Base-by-base conservation (phyloP, 495 filamentous ascomycete genomes). In the Cudoniella acicularis region DNA sequence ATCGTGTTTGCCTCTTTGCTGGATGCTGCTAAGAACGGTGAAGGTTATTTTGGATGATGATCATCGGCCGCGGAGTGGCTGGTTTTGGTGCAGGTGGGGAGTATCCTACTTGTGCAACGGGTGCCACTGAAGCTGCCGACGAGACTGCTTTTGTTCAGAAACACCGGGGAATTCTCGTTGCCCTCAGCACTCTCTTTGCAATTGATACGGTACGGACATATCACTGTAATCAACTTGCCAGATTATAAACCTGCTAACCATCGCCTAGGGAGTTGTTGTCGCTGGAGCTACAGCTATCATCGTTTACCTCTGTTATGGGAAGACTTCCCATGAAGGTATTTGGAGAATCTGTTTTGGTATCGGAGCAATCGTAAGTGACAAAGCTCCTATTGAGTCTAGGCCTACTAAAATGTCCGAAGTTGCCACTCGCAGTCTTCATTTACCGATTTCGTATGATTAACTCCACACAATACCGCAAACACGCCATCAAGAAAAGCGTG, bases 21-120 rank as follows among this genome's bases (percentile, higher is more conserved):
- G n/a, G n/a, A n/a, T n/a, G n/a, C n/a, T n/a, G n/a, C n/a, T n/a
- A n/a, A n/a, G n/a, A n/a, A n/a, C n/a, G n/a, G n/a, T n/a, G n/a
- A 63, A 16, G 75, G 72, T 2, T 81, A 69, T 79, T 79, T 55
- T 81, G 76, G 79, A 79, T 82, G 75, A 73, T 81, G 69, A 75
- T 78, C 9, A 65, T 82, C 18, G 73, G 76, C 3, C 70, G 78
- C 6, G 80, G 78, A 9, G 64, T 81, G 27, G 75, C 71, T 11
- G 79, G 78, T 3, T 75, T 83, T 54, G 80, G 80, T 0, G 74
- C 76, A 10, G 75, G 73, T 6, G 76, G 77, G 26, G 60, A 72
- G 54, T 70, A 61, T 69, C 72, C 76, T 10, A 74, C 75, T 18
- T 76, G 70, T 43, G 68, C 67, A 6, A 73, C 75, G 1, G 69